Evolutionary conservation across 2,329 filamentous ascomycete species (phyloP), one percentile per base, ranked within the genome.

Genomic region (Colletotrichum siamense): DNA sequence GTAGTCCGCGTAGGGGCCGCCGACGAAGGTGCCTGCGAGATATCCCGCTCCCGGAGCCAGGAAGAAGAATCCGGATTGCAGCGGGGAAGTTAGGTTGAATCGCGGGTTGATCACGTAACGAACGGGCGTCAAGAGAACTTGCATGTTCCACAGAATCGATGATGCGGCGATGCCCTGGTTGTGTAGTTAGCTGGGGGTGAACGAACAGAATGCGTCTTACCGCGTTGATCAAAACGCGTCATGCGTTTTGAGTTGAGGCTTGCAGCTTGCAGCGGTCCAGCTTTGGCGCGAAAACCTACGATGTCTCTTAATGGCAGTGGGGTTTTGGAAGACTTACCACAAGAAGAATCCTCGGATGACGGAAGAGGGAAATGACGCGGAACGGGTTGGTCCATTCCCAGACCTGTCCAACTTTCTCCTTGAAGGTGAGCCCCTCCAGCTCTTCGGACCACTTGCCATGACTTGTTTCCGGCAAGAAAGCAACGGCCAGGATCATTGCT

Each of bases 101-200:
- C 93, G 91, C 0, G 93, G 93, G 79, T 95, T 95, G 22, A 95
- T 87, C 15, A 94, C 91, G 79, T 94, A 94, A 30, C 93, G 91
- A 75, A 95, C 94, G 0, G 91, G 91, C 0, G 92, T 94, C 9
- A 94, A 87, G 1, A 94, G 88, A 5, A 88, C 89, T 83, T 95
- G 95, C 85, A 94, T 94, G 82, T 94, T 95, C 92, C 92, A 95
- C 16, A 95, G 90, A 1, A 95, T 86, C 22, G 89, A 87, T 3
- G 89, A 90, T 15, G 89, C 89, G 1, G 92, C 91, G 3, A 94
- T 80, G 2, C 89, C 74, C 74, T 76, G 64, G 3, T 7, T 9
- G 18, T 49, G 26, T 34, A 39, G 49, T 76, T 30, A 76, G 74
- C 65, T 13, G 24, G 10, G 6, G 59, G 52, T 69, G 57, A 34